Base-by-base conservation (phyloP, 148 eudicot species). In the Amaranthus palmeri region DNA sequence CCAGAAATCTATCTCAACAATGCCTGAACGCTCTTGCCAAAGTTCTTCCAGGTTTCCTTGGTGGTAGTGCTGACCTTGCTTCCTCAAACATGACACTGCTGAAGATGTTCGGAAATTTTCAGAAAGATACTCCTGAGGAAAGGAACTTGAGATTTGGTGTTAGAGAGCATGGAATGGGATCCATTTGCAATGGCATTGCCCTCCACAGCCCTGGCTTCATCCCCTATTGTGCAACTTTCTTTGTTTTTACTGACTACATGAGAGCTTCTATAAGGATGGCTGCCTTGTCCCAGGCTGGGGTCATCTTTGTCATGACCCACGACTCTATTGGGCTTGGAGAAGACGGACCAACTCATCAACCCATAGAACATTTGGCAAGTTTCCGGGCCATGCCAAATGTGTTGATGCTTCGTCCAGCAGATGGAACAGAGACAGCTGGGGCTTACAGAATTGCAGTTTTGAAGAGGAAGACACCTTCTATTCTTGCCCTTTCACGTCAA, bases 31-130 rank as follows among this genome's bases (percentile, higher is more conserved):
- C 92, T 54, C 92, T 93, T 65, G 98, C 88, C 17, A 80, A 77
- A 51, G 98, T 86, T 73, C 87, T 93, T 53, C 98, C 98, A 4
- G 98, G 92, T 14, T 83, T 93, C 58, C 85, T 93, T 6, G 98
- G 98, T 73, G 98, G 98, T 63, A 93, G 98, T 76, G 98, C 98
- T n/a, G 98, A 93, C 80, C 96, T 93, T 58, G 97, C 97, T 54
- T 91, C 97, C 61, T 93, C 98, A 42, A 93, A 93, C 90, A 93
- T 93, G 98, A 93, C 98, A 67, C 82, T 93, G 50, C 65, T 93
- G 63, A 93, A 93, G 81, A 84, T 81, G 90, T 93, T 86, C 40
- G 98, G 98, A 3, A 92, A 93, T 76, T 93, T 93, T 88, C 98
- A 93, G 55, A 93, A 93, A 81, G 81, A 78, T 62, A 89, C 98